A percentile compares a stretch with the other conserved stretches of the same genome.
phyloP scores from a whole-genome alignment of 306 rosid species.

The Acacia melanoxylon region DNA sequence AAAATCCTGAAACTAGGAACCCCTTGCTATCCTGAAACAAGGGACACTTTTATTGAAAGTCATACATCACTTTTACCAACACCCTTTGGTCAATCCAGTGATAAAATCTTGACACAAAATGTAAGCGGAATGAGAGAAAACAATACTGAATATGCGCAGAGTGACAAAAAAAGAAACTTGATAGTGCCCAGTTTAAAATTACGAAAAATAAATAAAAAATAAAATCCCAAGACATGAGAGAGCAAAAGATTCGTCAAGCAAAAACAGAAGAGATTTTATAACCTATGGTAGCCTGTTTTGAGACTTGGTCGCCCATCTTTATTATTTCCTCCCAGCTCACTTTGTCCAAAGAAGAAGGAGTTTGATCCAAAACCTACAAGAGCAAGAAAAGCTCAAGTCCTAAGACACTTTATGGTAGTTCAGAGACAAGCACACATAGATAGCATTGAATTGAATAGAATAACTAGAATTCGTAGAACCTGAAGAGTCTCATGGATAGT shows the following conservation, averaged over 20 bases:
- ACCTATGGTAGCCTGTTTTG: constrained; percentile 89
- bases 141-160: not conserved
- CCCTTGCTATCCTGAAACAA: not conserved
- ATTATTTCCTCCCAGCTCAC: constrained; percentile 76
- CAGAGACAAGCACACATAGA: not conserved
- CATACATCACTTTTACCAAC: not conserved
- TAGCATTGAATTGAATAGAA: not conserved
- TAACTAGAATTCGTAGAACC: not conserved
- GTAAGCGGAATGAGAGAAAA: not conserved
- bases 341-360: constrained; percentile 57
- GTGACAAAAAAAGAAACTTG: not conserved
- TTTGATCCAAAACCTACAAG: constrained; percentile 64
- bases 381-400: not conserved
- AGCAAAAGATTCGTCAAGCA: not conserved
- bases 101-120: not conserved
- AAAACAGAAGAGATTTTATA: not conserved
- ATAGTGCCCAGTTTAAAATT: not conserved
- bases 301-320: constrained; percentile 69
- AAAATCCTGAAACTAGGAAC: not conserved
- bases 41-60: too few relatives aligned
- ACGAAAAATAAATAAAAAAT: not conserved
- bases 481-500: constrained; percentile 17
- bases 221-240: constrained; percentile 1
- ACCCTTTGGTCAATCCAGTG: not conserved
- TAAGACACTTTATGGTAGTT: not conserved